Base-by-base conservation (phyloP, 306 rosid species). In the Cercis canadensis region DNA sequence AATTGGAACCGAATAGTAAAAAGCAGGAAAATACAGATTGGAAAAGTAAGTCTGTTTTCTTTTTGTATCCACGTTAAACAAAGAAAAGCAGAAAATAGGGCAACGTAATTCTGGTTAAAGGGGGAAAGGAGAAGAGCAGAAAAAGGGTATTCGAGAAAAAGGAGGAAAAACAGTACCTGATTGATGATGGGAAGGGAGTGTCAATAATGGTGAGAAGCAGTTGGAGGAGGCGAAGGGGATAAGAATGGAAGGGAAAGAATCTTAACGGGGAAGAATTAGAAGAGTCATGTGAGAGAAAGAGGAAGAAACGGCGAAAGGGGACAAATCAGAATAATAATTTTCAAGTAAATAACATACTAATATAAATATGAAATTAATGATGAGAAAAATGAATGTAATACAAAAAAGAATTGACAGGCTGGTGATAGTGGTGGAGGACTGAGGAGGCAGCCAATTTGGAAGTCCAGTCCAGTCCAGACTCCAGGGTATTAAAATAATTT, bases 291-390 rank as follows among this genome's bases (percentile, higher is more conserved):
- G 75, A 75, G 75, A 61, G 55, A 66, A 6, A 72, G 19, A 45
- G 69, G 92, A 81, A 85, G 75, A 67, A 34, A 74, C 84, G 84
- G 67, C 72, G 92, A 87, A 87, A 87, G 7, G 55, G 54, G 92
- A 77, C 92, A 82, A 83, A 77, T 50, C 17, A 39, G 45, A 37
- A 43, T 62, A 70, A 78, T 83, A 12, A 63, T 76, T 68, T 58
- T 75, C 37, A 11, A 37, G 5, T 40, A 62, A 62, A 39, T 21
- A 62, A 62, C 3, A 24, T 24, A 62, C 5, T 50, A 11, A 18
- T 50, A 39, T 62, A 9, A 19, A 39, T 19, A 1, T 6, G 2
- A 2, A 13, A n/a, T 7, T 32, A 11, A 41, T 14, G 63, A 11
- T 16, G 15, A 34, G 52, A 40, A 61, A 69, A 46, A 55, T 3